These are phyloP conservation scores for Quercus lobata DNA, from an alignment of 331 rosid species.

Conservation along the genomic window DNA sequence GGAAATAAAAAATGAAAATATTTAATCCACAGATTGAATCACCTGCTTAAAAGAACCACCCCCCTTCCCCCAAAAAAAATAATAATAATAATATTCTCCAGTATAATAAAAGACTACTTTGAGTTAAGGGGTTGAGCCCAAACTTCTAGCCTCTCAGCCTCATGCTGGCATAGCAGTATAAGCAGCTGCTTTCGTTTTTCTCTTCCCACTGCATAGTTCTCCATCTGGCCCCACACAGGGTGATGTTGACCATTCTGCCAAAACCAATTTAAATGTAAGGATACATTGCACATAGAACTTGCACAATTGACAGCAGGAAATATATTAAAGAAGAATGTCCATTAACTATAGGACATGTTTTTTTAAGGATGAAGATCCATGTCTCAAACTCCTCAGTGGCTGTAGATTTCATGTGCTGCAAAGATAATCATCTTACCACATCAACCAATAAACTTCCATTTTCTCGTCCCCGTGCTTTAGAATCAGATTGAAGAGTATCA, in stretches of 20 bases:
- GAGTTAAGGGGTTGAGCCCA: conserved; percentile 95
- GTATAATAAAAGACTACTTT: conserved; percentile 46
- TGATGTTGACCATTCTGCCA: conserved; percentile 68
- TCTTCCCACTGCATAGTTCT: conserved; percentile 74
- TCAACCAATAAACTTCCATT: conserved; percentile 61
- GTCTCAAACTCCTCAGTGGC: conserved; percentile 2
- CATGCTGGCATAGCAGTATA: conserved; percentile 88
- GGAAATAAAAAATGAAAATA: conserved; percentile 10
- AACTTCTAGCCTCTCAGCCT: conserved; percentile 97
- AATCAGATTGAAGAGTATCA: conserved; percentile 51
- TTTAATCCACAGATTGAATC: not conserved
- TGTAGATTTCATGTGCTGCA: conserved; percentile 12
- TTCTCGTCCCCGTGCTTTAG: conserved; percentile 73
- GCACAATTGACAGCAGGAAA: conserved; percentile 6
- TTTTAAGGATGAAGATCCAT: conserved; percentile 4
- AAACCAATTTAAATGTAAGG: conserved; percentile 11
- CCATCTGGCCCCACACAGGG: conserved; percentile 98
- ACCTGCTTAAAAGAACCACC: not conserved
- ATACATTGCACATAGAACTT: conserved; percentile 17
- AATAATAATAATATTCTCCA: not conserved
- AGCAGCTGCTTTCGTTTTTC: conserved; percentile 86
- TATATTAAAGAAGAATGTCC: conserved; percentile 1
- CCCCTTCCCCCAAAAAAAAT: not conserved
- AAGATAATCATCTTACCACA: conserved; percentile 47
- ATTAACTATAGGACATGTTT: not conserved